Evolutionary conservation across 2,329 filamentous ascomycete genomes (phyloP), one percentile per base, ranked within the genome.

Genomic region (Salinomyces thailandicus): DNA sequence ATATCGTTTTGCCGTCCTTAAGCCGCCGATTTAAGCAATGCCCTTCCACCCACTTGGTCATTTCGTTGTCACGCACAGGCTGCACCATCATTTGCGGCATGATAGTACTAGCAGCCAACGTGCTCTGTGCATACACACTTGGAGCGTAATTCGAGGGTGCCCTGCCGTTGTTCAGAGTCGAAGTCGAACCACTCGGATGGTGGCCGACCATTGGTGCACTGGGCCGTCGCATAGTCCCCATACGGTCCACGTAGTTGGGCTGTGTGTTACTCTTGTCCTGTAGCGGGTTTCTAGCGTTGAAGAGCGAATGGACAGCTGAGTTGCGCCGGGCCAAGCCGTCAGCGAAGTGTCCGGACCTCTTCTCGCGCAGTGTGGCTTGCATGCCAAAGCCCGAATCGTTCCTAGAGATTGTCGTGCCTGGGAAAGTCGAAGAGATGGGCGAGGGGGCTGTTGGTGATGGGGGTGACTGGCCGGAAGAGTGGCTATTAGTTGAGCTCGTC

Each of bases 301-400:
- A 47, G 46, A 53, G 48, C 39, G 48, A 49, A 50, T 54, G 51
- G 58, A 67, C 64, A 45, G 87, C 93, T n/a, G 87, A 93, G 64
- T 87, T 95, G 47, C 89, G 77, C 41, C 87, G 76, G n/a, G 81
- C 81, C 46, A 68, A 29, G 37, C 43, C 30, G 44, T 62, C 38
- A 8, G 29, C 37, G 17, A 43, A 94, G 57, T 95, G 85, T 1
- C 84, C 87, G 3, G 91, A 96, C 35, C 89, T 77, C 66, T 96
- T 98, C 62, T 96, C 91, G 19, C 86, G 78, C 39, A 98, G 67
- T 4, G 85, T 93, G 13, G 83, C 77, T 44, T 87, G 80, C 38
- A 94, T 67, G 22, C 85, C 83, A 59, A 91, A 93, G 2, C 85
- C 89, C 4, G 89, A 95, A 55, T 98, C 91, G 52, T 81, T 93